A percentile compares a stretch with the other conserved stretches of the same genome.
Conservation (phyloP, 2,329 filamentous ascomycete genomes). For the Fusarium sp. region DNA sequence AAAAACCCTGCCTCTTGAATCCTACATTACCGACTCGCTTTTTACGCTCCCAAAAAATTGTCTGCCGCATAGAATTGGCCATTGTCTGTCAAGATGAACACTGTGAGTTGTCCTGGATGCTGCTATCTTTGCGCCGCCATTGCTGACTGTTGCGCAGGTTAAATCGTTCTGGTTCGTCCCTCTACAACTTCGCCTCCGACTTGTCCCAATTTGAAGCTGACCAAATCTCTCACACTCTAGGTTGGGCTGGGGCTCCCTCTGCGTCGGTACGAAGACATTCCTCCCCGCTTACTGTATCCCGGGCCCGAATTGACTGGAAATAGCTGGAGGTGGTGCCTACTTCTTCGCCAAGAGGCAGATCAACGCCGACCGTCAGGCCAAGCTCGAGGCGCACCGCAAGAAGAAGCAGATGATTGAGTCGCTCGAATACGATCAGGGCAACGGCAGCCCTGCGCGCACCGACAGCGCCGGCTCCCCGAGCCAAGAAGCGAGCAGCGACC, state of each 20-base stretch:
- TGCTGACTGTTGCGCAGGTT: slow-evolving; percentile 57
- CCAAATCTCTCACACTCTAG: slow-evolving; percentile 56
- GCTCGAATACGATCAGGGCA: slow-evolving; percentile 62
- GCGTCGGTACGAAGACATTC: slow-evolving; percentile 71
- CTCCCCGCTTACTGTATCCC: not conserved
- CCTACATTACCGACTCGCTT: slow-evolving; percentile 27
- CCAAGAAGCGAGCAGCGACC: slow-evolving; percentile 79
- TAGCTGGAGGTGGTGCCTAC: slow-evolving; percentile 91
- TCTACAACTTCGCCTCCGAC: slow-evolving; percentile 17
- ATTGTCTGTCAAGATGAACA: slow-evolving; percentile 61
- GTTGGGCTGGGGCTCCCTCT: slow-evolving; percentile 92
- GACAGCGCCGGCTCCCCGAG: slow-evolving; percentile 73
- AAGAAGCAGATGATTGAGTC: slow-evolving; percentile 70
- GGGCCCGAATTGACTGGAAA: slow-evolving; percentile 30
- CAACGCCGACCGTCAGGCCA: slow-evolving; percentile 85
- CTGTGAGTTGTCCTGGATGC: slow-evolving; percentile 54
- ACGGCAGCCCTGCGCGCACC: slow-evolving; percentile 66
- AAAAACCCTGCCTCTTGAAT: slow-evolving; percentile 40
- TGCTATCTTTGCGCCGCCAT: slow-evolving; percentile 10
- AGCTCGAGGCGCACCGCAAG: slow-evolving; percentile 74
- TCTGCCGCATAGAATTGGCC: slow-evolving; percentile 2
- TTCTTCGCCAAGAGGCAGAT: slow-evolving; percentile 95
- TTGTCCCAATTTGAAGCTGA: slow-evolving; percentile 12
- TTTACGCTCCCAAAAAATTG: slow-evolving; percentile 12
- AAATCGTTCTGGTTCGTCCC: slow-evolving; percentile 73